phyloP scores from a whole-genome alignment of 352 stramenopile species.

The Phytophthora agathidicida region DNA sequence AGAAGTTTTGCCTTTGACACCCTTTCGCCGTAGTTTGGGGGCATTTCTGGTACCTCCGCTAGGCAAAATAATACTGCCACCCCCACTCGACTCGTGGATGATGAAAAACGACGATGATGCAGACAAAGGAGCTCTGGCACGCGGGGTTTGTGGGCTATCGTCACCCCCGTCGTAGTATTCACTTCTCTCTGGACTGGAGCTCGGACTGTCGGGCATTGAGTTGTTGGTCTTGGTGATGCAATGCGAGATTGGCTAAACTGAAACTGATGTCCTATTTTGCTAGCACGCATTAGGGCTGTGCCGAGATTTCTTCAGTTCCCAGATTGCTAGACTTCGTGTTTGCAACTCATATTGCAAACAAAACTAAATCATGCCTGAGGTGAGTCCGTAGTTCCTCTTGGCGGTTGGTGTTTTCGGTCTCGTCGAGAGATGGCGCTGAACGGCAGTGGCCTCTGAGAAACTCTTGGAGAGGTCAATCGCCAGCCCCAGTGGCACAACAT shows the following conservation, averaged over 20 bases:
- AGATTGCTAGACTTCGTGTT: no score
- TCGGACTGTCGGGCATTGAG: no score
- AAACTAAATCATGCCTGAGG: conserved; percentile 57
- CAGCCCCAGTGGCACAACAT: conserved; percentile 51
- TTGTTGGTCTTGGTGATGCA: no score
- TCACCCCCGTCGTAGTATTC: no score
- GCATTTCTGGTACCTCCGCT: conserved; percentile 18
- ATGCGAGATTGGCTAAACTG: no score
- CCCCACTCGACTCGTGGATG: conserved; percentile 52
- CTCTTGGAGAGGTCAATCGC: conserved; percentile 61
- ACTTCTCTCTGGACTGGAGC: not conserved
- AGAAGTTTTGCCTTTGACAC: not conserved
- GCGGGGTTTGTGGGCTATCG: no score
- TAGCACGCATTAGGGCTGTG: no score
- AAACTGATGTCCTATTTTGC: no score
- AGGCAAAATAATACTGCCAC: conserved; percentile 25
- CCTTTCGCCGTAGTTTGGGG: conserved; percentile 8
- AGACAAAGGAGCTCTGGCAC: conserved; percentile 11
- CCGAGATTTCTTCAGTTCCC: no score
- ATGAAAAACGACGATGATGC: conserved; percentile 65
- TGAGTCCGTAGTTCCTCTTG: conserved; percentile 62
- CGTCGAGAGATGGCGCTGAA: conserved; percentile 31
- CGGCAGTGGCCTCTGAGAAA: conserved; percentile 48
- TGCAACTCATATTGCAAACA: no score
- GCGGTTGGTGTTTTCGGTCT: conserved; percentile 35